phyloP scores from a whole-genome alignment of 495 filamentous ascomycete species.

The Ramalina peruviana region DNA sequence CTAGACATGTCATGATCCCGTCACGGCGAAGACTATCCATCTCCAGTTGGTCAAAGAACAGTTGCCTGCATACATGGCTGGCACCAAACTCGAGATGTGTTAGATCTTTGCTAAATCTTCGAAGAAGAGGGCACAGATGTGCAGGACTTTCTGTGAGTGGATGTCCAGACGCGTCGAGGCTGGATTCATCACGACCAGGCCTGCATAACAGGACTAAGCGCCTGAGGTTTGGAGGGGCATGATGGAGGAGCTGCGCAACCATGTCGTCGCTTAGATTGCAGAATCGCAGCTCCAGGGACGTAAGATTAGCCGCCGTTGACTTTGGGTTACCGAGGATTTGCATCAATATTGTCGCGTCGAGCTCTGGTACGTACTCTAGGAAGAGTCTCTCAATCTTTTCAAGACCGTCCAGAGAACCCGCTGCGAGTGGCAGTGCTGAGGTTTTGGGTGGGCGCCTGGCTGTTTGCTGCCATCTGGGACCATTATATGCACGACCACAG shows the following conservation, averaged over 20 bases:
- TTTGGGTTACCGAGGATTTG: slow-evolving; percentile 11
- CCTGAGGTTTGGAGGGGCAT: slow-evolving; percentile 10
- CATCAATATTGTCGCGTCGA: slow-evolving; percentile 6
- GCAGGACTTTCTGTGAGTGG: not conserved
- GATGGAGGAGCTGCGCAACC: slow-evolving; percentile 6
- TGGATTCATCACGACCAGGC: not conserved
- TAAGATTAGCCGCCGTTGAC: slow-evolving; percentile 7
- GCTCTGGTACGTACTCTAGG: slow-evolving; percentile 9
- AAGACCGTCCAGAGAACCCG: slow-evolving; percentile 1
- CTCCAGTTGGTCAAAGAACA: slow-evolving; percentile 12
- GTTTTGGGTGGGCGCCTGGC: too few relatives aligned
- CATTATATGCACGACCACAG: not conserved
- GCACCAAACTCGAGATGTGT: slow-evolving; percentile 9
- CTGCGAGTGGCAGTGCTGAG: too few relatives aligned
- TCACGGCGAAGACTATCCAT: slow-evolving; percentile 4
- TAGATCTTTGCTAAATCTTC: slow-evolving; percentile 7
- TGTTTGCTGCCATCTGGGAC: not conserved
- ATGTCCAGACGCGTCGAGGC: not conserved
- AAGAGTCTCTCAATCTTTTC: slow-evolving; percentile 9
- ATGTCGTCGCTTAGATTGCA: slow-evolving; percentile 8
- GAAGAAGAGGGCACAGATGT: slow-evolving; percentile 11
- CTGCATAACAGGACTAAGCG: slow-evolving; percentile 9
- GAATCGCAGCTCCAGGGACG: slow-evolving; percentile 9
- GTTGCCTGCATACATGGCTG: slow-evolving; percentile 5
- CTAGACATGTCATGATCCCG: slow-evolving; percentile 5